Conservation (phyloP, 2,329 filamentous ascomycete genomes). For the Ophiostoma montium region DNA sequence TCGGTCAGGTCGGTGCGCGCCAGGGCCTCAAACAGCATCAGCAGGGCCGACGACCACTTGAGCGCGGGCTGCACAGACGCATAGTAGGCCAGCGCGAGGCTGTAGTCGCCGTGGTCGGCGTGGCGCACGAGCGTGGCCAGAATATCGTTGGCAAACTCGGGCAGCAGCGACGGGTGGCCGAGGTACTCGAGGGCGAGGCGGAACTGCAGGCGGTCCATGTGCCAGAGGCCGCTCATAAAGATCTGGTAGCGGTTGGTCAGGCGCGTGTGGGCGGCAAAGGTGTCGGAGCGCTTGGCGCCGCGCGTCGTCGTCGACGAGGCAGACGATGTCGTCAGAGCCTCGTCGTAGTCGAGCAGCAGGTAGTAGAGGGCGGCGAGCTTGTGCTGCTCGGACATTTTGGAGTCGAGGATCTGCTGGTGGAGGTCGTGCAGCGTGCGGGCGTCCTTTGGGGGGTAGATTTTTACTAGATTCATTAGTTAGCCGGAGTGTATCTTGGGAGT, state of each 20-base stretch:
- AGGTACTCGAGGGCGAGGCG: constrained; percentile 60
- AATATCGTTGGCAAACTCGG: constrained; percentile 75
- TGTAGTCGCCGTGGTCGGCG: constrained; percentile 43
- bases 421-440: constrained; percentile 54
- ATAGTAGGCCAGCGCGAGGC: constrained; percentile 63
- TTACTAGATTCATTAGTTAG: constrained; percentile 20
- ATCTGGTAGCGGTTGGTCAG: constrained; percentile 65
- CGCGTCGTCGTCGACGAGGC: constrained; percentile 47
- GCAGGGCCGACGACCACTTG: constrained; percentile 45
- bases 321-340: constrained; percentile 31
- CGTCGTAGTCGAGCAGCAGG: constrained; percentile 60
- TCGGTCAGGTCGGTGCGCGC: constrained; percentile 54
- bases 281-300: constrained; percentile 40
- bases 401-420: constrained; percentile 54
- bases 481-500: no score
- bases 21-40: constrained; percentile 58
- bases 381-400: constrained; percentile 53
- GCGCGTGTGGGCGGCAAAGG: constrained; percentile 47
- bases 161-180: constrained; percentile 63
- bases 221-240: constrained; percentile 72
- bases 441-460: constrained; percentile 60
- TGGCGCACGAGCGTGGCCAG: constrained; percentile 52
- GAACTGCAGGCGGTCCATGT: constrained; percentile 60
- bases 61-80: constrained; percentile 61
- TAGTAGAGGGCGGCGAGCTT: constrained; percentile 78